phyloP scores from a whole-genome alignment of 2,329 filamentous ascomycete genomes.

The Aspergillus niger region DNA sequence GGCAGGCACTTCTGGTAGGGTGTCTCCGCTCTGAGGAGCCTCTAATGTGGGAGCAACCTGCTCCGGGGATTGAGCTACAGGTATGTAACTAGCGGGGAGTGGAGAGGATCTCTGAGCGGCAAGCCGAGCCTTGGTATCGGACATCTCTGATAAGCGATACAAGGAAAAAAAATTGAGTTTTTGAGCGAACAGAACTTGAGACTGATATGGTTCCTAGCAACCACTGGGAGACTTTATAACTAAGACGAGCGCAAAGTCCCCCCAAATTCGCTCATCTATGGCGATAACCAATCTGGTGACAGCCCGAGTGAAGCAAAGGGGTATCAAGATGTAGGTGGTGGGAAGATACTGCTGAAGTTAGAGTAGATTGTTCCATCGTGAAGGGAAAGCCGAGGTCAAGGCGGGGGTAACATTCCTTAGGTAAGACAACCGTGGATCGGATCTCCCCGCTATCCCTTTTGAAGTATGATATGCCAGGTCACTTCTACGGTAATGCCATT shows the following conservation, averaged over 20 bases:
- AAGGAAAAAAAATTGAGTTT: conserved; percentile 8
- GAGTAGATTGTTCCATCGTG: no score
- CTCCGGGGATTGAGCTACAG: conserved; percentile 15
- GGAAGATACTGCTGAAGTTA: no score
- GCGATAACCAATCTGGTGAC: conserved; percentile 9
- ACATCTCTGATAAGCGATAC: conserved; percentile 24
- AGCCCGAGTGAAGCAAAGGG: no score
- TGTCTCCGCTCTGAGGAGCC: conserved; percentile 20
- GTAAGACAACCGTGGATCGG: no score
- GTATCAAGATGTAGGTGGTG: no score
- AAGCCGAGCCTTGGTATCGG: conserved; percentile 29
- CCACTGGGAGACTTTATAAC: conserved; percentile 50
- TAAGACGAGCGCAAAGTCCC: conserved; percentile 58
- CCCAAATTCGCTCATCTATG: conserved; percentile 55
- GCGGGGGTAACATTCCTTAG: no score
- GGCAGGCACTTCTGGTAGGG: conserved; percentile 28
- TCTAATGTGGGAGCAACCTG: conserved; percentile 20
- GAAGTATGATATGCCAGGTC: no score
- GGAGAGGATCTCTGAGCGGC: conserved; percentile 26
- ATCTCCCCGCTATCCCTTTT: no score
- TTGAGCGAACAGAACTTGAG: neutral
- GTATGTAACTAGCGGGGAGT: neutral
- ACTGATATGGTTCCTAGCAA: neutral
- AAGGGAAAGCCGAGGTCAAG: no score
- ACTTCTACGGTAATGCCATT: no score